These are phyloP conservation scores for Anthostomella pinea DNA, from an alignment of 2,329 filamentous ascomycete species.

Conservation along the genomic window DNA sequence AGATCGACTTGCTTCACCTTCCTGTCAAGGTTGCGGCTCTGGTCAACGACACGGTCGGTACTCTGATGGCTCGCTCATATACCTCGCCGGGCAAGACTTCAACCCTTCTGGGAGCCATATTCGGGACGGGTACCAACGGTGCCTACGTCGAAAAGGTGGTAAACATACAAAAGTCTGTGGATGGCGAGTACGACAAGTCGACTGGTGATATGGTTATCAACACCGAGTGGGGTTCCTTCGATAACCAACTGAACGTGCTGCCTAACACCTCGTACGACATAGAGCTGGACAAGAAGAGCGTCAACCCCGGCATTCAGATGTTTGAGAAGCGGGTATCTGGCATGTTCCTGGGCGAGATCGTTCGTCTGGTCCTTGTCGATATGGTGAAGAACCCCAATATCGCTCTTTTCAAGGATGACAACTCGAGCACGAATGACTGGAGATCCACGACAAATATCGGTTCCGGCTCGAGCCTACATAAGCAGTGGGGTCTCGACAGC, in stretches of 20 bases:
- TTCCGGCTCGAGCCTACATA: slow-evolving; percentile 64
- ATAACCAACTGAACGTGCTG: slow-evolving; percentile 86
- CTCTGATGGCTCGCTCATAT: slow-evolving; percentile 95
- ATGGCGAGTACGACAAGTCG: slow-evolving; percentile 69
- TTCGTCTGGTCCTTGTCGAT: slow-evolving; percentile 71
- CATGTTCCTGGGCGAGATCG: slow-evolving; percentile 96
- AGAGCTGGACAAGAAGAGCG: slow-evolving; percentile 72
- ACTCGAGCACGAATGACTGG: slow-evolving; percentile 68
- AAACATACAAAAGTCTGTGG: slow-evolving; percentile 76
- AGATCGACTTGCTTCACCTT: slow-evolving; percentile 82
- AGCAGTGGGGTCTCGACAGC: slow-evolving; percentile 87
- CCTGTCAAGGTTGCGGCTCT: slow-evolving; percentile 94
- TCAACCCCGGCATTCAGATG: slow-evolving; percentile 95
- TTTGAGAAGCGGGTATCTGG: slow-evolving; percentile 98
- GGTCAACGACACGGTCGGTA: slow-evolving; percentile 97
- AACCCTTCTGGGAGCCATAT: slow-evolving; percentile 92
- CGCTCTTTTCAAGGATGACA: slow-evolving; percentile 72
- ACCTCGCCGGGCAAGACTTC: slow-evolving; percentile 83
- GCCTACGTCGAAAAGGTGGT: slow-evolving; percentile 91
- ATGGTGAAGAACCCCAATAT: slow-evolving; percentile 66
- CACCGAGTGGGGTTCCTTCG: slow-evolving; percentile 97
- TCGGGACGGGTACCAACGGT: slow-evolving; percentile 95
- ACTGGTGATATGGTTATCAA: slow-evolving; percentile 98
- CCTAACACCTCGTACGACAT: slow-evolving; percentile 82
- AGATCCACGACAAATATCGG: slow-evolving; percentile 68